phyloP scores from a whole-genome alignment of 2,329 filamentous ascomycete genomes.

The Metarhizium rileyi region DNA sequence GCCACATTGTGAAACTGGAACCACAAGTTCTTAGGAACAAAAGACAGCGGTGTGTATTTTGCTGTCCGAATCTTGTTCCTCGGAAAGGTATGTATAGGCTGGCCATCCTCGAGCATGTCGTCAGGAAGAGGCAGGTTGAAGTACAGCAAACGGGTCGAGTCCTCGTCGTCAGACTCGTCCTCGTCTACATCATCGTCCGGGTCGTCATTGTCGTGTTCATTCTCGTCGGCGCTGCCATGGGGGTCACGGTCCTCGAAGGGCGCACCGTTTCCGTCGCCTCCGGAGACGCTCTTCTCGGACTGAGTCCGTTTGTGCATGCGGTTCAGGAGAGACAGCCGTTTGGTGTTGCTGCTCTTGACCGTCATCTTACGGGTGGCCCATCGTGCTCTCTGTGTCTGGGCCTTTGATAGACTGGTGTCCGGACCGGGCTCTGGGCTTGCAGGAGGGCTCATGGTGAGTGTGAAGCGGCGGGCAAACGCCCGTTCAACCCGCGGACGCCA shows the following conservation, averaged over 20 bases:
- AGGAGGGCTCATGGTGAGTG: conserved; percentile 23
- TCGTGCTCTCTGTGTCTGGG: conserved; percentile 64
- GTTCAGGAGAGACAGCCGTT: conserved; percentile 74
- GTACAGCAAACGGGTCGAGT: conserved; percentile 54
- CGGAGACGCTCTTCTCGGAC: conserved; percentile 58
- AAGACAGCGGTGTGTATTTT: conserved; percentile 93
- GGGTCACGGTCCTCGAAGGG: conserved; percentile 20
- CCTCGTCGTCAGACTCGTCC: conserved; percentile 28
- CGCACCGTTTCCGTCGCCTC: conserved; percentile 22
- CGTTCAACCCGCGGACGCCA: conserved; percentile 27
- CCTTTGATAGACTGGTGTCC: conserved; percentile 11
- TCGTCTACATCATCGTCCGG: conserved; percentile 25
- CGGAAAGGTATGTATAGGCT: conserved; percentile 58
- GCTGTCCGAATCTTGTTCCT: conserved; percentile 97
- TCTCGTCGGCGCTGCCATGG: conserved; percentile 15
- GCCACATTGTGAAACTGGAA: conserved; percentile 98
- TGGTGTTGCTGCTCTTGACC: conserved; percentile 63
- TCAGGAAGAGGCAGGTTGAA: conserved; percentile 78
- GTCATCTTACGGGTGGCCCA: conserved; percentile 92
- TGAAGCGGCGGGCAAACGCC: conserved; percentile 28
- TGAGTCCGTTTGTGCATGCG: conserved; percentile 54
- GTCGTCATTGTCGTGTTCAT: conserved; percentile 18
- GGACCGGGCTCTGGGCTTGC: conserved; percentile 18
- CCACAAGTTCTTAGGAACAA: conserved; percentile 93
- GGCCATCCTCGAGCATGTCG: conserved; percentile 66